phyloP scores from a whole-genome alignment of 192 early-diverging fungal genomes.

The Mortierella antarctica region DNA sequence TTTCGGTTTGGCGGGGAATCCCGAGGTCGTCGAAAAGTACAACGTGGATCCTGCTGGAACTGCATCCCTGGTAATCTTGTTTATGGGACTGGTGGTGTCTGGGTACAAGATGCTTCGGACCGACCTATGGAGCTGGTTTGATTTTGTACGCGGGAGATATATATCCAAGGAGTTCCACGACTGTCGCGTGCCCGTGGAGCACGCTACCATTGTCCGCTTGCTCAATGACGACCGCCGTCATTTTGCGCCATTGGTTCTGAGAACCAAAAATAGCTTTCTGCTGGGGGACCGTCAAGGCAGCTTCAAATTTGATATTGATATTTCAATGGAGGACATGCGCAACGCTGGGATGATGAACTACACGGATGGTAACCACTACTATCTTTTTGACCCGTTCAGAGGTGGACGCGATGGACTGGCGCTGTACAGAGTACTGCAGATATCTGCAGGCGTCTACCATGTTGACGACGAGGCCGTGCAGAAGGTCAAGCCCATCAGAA shows the following conservation, averaged over 20 bases:
- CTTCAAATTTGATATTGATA: slow-evolving; percentile 8
- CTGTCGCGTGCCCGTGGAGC: neutral
- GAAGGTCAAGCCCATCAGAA: slow-evolving; percentile 10
- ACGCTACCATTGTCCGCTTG: slow-evolving; percentile 3
- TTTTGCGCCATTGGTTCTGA: neutral
- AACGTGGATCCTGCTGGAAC: slow-evolving; percentile 7
- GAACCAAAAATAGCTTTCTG: slow-evolving; percentile 1
- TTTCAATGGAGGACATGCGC: slow-evolving; percentile 6
- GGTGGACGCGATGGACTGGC: slow-evolving; percentile 3
- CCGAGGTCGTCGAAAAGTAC: neutral
- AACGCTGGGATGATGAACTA: slow-evolving; percentile 9
- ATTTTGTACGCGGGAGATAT: slow-evolving; percentile 12
- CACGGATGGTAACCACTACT: slow-evolving; percentile 1
- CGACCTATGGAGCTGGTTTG: slow-evolving; percentile 11
- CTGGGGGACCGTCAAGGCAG: neutral
- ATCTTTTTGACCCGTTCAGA: slow-evolving; percentile 3
- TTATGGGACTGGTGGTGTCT: slow-evolving; percentile 7
- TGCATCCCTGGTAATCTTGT: slow-evolving; percentile 2
- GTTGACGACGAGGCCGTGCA: slow-evolving; percentile 6
- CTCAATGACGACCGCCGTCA: slow-evolving; percentile 8
- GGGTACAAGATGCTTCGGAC: slow-evolving; percentile 14
- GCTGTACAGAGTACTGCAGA: neutral
- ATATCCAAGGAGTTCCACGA: slow-evolving; percentile 3
- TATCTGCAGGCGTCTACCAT: neutral
- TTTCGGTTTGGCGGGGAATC: neutral